Conservation (phyloP, 1,284 basidiomycete genomes). For the Tylopilus orsonianus region DNA sequence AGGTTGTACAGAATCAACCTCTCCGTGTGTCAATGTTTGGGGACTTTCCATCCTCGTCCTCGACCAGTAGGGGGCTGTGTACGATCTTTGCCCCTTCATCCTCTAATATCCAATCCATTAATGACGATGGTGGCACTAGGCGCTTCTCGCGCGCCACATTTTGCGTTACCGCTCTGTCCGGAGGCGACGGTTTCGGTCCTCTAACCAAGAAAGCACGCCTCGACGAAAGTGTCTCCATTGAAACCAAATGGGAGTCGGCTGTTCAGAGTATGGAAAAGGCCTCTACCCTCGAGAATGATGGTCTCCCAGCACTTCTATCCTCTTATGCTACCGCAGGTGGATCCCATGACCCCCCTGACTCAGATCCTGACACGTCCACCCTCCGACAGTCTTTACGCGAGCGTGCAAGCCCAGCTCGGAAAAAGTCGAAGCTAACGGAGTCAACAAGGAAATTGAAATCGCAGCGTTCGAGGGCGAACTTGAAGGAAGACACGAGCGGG, state of each 20-base stretch:
- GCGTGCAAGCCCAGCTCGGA: neutral
- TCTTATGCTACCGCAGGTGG: slow-evolving; percentile 29
- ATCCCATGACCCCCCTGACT: slow-evolving; percentile 29
- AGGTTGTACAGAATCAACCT: slow-evolving; percentile 32
- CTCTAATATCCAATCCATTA: slow-evolving; percentile 16
- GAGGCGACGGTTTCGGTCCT: slow-evolving; percentile 28
- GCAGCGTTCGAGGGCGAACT: slow-evolving; percentile 19
- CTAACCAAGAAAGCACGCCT: slow-evolving; percentile 44
- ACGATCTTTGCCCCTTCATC: slow-evolving; percentile 30
- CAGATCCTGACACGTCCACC: slow-evolving; percentile 22
- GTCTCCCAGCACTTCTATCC: slow-evolving; percentile 41
- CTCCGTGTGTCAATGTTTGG: slow-evolving; percentile 34
- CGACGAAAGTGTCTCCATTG: slow-evolving; percentile 21
- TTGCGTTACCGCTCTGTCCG: slow-evolving; percentile 25
- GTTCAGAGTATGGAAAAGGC: slow-evolving; percentile 37
- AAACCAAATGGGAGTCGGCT: slow-evolving; percentile 41
- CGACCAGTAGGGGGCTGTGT: slow-evolving; percentile 23
- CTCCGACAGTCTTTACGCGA: slow-evolving; percentile 8
- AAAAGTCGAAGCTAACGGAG: slow-evolving; percentile 7
- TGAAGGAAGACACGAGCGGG: slow-evolving; percentile 1
- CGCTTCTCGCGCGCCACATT: slow-evolving; percentile 30
- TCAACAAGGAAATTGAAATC: slow-evolving; percentile 21
- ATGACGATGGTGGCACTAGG: slow-evolving; percentile 23
- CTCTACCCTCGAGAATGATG: slow-evolving; percentile 40
- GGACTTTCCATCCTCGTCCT: slow-evolving; percentile 30